phyloP scores from a whole-genome alignment of 2,329 filamentous ascomycete species.

The Beauveria pseudobassiana region DNA sequence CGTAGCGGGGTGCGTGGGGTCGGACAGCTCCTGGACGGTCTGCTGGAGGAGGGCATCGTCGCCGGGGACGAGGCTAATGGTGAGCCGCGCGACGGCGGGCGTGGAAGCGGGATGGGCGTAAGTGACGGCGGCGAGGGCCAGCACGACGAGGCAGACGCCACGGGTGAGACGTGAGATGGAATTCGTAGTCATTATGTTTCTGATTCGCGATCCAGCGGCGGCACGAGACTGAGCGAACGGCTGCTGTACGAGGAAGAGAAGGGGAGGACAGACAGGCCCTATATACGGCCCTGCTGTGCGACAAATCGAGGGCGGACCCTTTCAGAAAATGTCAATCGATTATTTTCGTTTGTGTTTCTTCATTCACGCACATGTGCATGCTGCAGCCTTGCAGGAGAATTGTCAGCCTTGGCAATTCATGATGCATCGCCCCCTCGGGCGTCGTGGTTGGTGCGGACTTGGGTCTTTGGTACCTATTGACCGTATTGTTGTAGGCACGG shows the following conservation, averaged over 20 bases:
- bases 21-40: constrained; percentile 40
- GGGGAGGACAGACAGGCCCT: no score
- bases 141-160: not conserved
- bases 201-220: not conserved
- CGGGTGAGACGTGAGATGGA: not conserved
- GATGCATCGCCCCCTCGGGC: no score
- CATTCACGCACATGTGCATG: not conserved
- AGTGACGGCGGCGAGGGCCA: not conserved
- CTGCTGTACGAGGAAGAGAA: no score
- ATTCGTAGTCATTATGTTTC: not conserved
- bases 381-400: not conserved
- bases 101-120: not conserved
- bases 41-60: constrained; percentile 29
- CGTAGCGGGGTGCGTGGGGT: constrained; percentile 39
- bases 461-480: no score
- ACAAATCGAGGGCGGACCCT: no score
- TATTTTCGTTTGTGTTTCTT: not conserved
- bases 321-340: no score
- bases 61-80: constrained; percentile 23
- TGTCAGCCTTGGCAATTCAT: no score
- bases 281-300: not conserved
- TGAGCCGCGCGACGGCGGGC: constrained; percentile 14
- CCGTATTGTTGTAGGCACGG: not conserved
- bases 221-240: no score
- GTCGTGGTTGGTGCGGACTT: no score